Evolutionary conservation across 495 filamentous ascomycete genomes (phyloP).

Genomic region (Tuber calosporum): DNA sequence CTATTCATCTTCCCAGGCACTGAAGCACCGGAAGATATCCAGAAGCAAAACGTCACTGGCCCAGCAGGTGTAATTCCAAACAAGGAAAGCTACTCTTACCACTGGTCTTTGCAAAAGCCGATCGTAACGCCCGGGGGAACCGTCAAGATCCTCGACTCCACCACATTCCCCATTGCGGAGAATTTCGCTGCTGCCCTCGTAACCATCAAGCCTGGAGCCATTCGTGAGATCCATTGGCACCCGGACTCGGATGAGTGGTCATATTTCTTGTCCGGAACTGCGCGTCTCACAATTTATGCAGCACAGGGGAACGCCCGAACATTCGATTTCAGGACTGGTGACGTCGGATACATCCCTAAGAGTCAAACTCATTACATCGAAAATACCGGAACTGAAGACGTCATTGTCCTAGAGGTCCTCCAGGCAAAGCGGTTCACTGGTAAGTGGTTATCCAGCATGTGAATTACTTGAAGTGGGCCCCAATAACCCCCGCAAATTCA

Average conservation of each 20-base stretch:
- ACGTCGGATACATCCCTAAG: slow-evolving; percentile 63
- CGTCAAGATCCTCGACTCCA: slow-evolving; percentile 61
- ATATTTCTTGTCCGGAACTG: slow-evolving; percentile 64
- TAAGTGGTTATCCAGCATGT: slow-evolving; percentile 28
- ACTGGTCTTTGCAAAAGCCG: slow-evolving; percentile 58
- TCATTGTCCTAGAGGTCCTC: slow-evolving; percentile 64
- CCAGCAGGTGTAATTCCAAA: slow-evolving; percentile 53
- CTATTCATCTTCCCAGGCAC: slow-evolving; percentile 67
- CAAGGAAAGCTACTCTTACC: slow-evolving; percentile 55
- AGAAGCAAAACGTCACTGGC: slow-evolving; percentile 56
- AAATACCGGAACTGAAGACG: slow-evolving; percentile 61
- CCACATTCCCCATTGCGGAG: slow-evolving; percentile 55
- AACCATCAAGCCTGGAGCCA: slow-evolving; percentile 60
- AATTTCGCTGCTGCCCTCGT: slow-evolving; percentile 60
- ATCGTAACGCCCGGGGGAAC: slow-evolving; percentile 55
- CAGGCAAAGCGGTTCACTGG: slow-evolving; percentile 58
- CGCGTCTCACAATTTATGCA: slow-evolving; percentile 59
- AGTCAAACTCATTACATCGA: slow-evolving; percentile 65
- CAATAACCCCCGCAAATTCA: slow-evolving; percentile 22
- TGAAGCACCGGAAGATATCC: slow-evolving; percentile 54
- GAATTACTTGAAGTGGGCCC: slow-evolving; percentile 6
- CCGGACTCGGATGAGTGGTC: slow-evolving; percentile 68
- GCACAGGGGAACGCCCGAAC: slow-evolving; percentile 55
- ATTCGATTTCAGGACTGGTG: slow-evolving; percentile 69
- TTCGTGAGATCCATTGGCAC: slow-evolving; percentile 80